Conservation (phyloP, 768 basidiomycete species). For the Rhizopogon rudus region DNA sequence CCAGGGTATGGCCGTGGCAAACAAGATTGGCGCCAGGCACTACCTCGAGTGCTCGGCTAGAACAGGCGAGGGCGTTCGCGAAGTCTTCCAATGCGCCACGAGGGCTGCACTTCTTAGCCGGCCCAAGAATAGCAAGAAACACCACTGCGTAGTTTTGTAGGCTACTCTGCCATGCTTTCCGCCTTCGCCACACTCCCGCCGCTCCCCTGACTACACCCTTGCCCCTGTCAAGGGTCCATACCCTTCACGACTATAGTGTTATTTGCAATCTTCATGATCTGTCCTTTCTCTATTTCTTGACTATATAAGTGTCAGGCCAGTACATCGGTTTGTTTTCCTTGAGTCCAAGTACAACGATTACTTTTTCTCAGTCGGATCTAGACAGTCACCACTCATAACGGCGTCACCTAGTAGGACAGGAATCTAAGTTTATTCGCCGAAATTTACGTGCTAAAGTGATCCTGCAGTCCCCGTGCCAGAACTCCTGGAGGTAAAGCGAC, state of each 20-base stretch:
- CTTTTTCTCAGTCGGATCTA: no score
- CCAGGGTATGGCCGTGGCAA: constrained; percentile 89
- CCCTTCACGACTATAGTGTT: constrained; percentile 33
- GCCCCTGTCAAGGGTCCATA: constrained; percentile 25
- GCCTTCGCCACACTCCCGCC: constrained; percentile 9
- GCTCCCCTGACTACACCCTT: constrained; percentile 7
- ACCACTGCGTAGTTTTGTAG: constrained; percentile 41
- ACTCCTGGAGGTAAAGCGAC: no score
- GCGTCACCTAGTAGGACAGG: no score
- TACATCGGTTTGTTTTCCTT: neutral
- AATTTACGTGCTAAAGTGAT: no score
- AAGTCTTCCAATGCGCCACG: constrained; percentile 98
- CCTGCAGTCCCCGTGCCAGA: no score
- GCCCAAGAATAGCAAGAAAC: constrained; percentile 39
- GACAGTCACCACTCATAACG: no score
- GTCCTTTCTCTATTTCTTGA: constrained; percentile 20
- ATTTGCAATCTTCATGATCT: constrained; percentile 33
- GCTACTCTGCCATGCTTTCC: constrained; percentile 17
- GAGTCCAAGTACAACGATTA: no score
- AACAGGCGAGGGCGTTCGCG: constrained; percentile 94
- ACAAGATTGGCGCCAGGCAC: constrained; percentile 95
- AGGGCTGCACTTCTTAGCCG: constrained; percentile 79
- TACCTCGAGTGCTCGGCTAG: constrained; percentile 98
- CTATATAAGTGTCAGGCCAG: neutral
- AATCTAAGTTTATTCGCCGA: no score